Evolutionary conservation across 208 protist species (phyloP).

Genomic region (Porcisia hertigi): DNA sequence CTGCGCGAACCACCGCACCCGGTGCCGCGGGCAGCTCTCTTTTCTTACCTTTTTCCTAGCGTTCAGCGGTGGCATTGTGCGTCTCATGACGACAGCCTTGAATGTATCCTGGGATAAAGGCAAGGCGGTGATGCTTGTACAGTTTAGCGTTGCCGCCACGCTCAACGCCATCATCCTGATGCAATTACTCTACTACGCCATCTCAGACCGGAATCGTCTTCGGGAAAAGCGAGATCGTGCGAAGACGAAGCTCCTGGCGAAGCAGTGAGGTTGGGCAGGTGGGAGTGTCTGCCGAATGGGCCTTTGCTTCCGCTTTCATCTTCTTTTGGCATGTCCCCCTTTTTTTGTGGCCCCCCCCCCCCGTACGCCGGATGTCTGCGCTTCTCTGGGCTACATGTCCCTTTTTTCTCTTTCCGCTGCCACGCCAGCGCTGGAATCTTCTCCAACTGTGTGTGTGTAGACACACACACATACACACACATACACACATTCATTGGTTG

Average conservation of each 20-base stretch:
- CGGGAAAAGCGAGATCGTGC: neutral
- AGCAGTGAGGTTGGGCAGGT: neutral
- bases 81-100: constrained; percentile 76
- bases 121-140: constrained; percentile 63
- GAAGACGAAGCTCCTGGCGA: neutral
- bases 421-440: neutral
- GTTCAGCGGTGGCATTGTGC: constrained; percentile 68
- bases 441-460: neutral
- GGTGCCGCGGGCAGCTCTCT: constrained; percentile 74
- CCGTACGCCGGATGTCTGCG: neutral
- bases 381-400: neutral
- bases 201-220: constrained; percentile 11
- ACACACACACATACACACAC: neutral
- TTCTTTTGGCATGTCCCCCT: neutral
- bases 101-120: constrained; percentile 85
- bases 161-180: constrained; percentile 70
- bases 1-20: constrained; percentile 60
- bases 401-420: neutral
- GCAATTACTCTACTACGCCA: constrained; percentile 71
- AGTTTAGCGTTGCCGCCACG: constrained; percentile 58
- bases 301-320: neutral
- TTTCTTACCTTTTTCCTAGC: constrained; percentile 86
- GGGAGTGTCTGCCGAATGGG: neutral
- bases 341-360: neutral
- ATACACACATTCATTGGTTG: neutral